Percentiles rank a stretch among this genome's conserved stretches.
Conservation (phyloP, 371 early-diverging fungal species). For the Smittium mucronatum region DNA sequence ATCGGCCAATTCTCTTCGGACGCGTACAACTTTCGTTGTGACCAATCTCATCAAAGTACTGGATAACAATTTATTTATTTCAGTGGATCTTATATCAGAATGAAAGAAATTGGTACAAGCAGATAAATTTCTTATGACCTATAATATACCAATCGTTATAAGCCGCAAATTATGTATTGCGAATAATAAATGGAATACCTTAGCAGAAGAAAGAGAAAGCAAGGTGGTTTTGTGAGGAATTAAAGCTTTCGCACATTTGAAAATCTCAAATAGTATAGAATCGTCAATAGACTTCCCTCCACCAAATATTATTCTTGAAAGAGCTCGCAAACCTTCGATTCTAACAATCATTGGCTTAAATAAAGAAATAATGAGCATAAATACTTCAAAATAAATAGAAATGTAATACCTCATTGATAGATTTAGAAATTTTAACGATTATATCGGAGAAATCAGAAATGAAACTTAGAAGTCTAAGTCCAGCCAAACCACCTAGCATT, state of each 20-base stretch:
- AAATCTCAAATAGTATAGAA: conserved; percentile 52
- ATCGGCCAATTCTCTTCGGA: conserved; percentile 21
- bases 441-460: conserved; percentile 62
- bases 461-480: conserved; percentile 27
- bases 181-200: conserved; percentile 16
- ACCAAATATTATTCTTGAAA: conserved; percentile 53
- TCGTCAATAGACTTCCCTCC: conserved; percentile 69
- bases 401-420: neutral
- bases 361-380: neutral
- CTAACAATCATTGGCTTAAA: conserved; percentile 44
- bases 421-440: conserved; percentile 47
- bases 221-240: conserved; percentile 59
- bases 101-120: neutral
- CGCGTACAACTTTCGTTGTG: conserved; percentile 19
- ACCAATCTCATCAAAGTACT: conserved; percentile 17
- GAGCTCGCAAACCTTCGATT: conserved; percentile 54
- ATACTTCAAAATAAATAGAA: neutral
- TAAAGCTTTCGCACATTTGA: conserved; percentile 50
- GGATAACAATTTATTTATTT: conserved; percentile 19
- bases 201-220: conserved; percentile 42
- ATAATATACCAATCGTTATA: neutral
- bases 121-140: neutral
- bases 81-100: conserved; percentile 2
- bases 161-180: neutral
- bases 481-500: conserved; percentile 46